Evolutionary conservation across 2,329 filamentous ascomycete genomes (phyloP).

Genomic region (Trichoderma brevicompactum): DNA sequence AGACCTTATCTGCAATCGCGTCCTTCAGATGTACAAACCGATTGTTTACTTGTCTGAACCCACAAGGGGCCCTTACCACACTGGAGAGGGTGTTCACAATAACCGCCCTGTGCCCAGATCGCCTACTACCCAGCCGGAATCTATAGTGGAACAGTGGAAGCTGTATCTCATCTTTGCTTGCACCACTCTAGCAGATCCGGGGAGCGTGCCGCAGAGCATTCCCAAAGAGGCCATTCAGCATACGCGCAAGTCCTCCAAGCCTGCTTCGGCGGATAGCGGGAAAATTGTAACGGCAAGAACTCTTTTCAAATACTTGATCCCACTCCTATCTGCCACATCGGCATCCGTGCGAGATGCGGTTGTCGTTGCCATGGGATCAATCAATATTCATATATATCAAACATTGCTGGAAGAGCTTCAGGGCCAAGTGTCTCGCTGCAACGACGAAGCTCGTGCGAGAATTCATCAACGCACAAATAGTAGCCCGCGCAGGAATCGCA

Average conservation of each 20-base stretch:
- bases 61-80: constrained; percentile 66
- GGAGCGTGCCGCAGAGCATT: constrained; percentile 52
- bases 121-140: constrained; percentile 76
- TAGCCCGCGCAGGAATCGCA: constrained; percentile 77
- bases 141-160: constrained; percentile 97
- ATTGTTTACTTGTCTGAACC: constrained; percentile 80
- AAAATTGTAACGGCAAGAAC: constrained; percentile 81
- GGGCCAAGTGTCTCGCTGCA: constrained; percentile 81
- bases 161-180: constrained; percentile 96
- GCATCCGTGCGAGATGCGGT: constrained; percentile 85
- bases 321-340: constrained; percentile 79
- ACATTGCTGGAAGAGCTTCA: constrained; percentile 89
- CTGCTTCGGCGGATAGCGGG: constrained; percentile 66
- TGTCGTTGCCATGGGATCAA: constrained; percentile 88
- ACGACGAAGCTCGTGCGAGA: constrained; percentile 83
- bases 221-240: constrained; percentile 67
- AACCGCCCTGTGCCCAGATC: constrained; percentile 57
- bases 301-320: constrained; percentile 89
- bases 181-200: constrained; percentile 86
- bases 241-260: constrained; percentile 76
- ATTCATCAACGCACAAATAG: constrained; percentile 87
- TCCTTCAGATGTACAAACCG: constrained; percentile 88
- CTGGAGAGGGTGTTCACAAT: constrained; percentile 54
- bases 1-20: constrained; percentile 88
- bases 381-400: constrained; percentile 91